Evolutionary conservation across 2,329 filamentous ascomycete genomes (phyloP), one percentile per base, ranked within the genome.

Genomic region (Neurospora crassa): DNA sequence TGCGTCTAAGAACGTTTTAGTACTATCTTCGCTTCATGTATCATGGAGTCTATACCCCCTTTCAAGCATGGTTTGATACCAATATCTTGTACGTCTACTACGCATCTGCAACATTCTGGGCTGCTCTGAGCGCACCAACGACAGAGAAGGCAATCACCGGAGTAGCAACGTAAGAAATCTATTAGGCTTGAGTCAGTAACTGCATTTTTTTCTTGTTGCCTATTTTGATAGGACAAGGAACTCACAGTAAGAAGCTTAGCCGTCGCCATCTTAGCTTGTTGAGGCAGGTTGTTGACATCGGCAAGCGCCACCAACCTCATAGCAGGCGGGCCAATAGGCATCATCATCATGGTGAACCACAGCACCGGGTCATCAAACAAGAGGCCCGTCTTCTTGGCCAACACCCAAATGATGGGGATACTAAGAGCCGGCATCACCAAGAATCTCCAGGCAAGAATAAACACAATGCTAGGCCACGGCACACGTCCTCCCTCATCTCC

Each of bases 351-450:
- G 18, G 81, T 82, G 75, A 91, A 91, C 88, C 88, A 91, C 41
- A 92, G 79, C 74, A 91, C 86, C 0, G 89, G 89, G 76, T 92
- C 90, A 3, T 81, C 75, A 3, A 82, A 81, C 2, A 92, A 76
- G 2, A 87, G 47, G 0, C 75, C 74, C 0, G 88, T 90, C 70
- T 82, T 83, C 1, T 82, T 83, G 0, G 87, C 88, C 7, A 91
- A 76, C 0, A 78, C 75, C 74, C 86, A 91, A 8, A 91, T 83
- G 2, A 86, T 42, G 0, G 81, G 81, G 41, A 91, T 88, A 3
- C 84, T 85, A 18, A 86, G 78, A 0, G 79, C 77, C 5, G 89
- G 89, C 89, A 89, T 91, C 0, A 90, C 45, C 10, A 90, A 76
- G 74, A 91, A 89, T 10, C 90, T 81, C 3, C 90, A 79, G 1